These are phyloP conservation scores for Chaetomiaceae sp. DNA, from an alignment of 2,329 filamentous ascomycete genomes.

Conservation along the genomic window DNA sequence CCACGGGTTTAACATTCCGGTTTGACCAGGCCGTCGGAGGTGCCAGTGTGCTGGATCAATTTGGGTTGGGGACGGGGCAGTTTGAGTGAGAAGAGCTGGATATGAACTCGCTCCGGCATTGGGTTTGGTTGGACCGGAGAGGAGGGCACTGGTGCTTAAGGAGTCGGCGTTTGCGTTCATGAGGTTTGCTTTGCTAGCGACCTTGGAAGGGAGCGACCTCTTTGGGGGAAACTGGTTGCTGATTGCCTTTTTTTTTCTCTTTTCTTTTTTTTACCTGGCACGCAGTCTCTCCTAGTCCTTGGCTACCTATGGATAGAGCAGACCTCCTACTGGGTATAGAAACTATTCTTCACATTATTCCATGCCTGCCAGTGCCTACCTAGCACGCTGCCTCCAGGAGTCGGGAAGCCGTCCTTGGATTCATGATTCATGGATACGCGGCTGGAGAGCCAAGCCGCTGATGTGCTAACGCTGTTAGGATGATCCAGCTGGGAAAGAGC, in stretches of 20 bases:
- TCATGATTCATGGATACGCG: too few species aligned
- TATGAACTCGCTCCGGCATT: too few species aligned
- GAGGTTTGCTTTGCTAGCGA: background rate
- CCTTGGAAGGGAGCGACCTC: background rate
- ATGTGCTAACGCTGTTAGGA: background rate
- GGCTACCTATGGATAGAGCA: background rate
- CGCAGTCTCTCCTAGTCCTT: background rate
- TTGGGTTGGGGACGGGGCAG: too few species aligned
- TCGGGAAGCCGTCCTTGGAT: too few species aligned
- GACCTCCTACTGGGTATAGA: background rate
- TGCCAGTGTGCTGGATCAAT: background rate
- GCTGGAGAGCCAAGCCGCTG: too few species aligned
- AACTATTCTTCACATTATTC: background rate
- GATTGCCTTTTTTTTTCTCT: background rate
- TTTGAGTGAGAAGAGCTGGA: too few species aligned
- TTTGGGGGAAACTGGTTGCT: background rate
- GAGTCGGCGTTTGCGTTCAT: background rate
- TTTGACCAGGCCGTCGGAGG: conserved; percentile 1
- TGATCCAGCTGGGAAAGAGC: background rate
- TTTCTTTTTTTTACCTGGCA: too few species aligned
- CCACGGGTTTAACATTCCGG: conserved; percentile 34
- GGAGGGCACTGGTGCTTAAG: background rate
- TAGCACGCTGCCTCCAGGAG: too few species aligned
- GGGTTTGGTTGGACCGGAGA: background rate
- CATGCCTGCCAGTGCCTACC: too few species aligned